These are phyloP conservation scores for Syzygium grande DNA, from an alignment of 345 rosid genomes.

Conservation along the genomic window DNA sequence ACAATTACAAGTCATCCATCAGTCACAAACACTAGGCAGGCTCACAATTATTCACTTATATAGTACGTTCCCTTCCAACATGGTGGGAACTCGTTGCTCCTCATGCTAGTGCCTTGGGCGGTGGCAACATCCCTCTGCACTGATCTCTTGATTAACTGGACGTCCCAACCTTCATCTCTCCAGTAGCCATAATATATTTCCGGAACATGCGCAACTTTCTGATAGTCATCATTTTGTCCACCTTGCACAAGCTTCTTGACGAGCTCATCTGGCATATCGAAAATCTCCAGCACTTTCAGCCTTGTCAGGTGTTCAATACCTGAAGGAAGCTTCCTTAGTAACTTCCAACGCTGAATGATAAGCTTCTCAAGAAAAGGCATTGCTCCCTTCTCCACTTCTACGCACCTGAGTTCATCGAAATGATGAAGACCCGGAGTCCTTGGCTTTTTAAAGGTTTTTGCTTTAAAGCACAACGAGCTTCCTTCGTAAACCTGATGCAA, in stretches of 20 bases:
- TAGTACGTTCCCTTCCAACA: constrained; percentile 5
- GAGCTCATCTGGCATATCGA: constrained; percentile 22
- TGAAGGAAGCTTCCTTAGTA: constrained; percentile 11
- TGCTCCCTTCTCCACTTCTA: constrained; percentile 18
- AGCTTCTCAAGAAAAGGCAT: constrained; percentile 21
- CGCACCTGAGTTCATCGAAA: constrained; percentile 12
- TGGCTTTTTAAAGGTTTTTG: constrained; percentile 19
- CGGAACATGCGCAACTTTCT: constrained; percentile 16
- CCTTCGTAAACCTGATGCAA: constrained; percentile 16
- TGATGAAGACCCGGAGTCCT: constrained; percentile 18
- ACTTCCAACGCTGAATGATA: constrained; percentile 17
- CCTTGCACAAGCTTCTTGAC: constrained; percentile 11
- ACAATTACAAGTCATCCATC: background rate
- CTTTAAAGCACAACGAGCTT: constrained; percentile 6
- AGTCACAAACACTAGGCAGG: background rate
- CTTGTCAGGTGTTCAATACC: constrained; percentile 21
- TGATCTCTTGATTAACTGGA: constrained; percentile 9
- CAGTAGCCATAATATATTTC: constrained; percentile 20
- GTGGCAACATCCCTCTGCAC: background rate
- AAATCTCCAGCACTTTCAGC: constrained; percentile 21
- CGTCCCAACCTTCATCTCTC: constrained; percentile 26
- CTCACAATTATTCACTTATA: background rate
- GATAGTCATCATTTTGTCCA: constrained; percentile 8
- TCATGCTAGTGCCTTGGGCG: background rate
- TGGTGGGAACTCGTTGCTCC: constrained; percentile 9